A percentile compares a stretch with the other conserved stretches of the same genome.
Evolutionary conservation across 176 grass and related monocot species (phyloP).

Genomic region (Oryza nivara): DNA sequence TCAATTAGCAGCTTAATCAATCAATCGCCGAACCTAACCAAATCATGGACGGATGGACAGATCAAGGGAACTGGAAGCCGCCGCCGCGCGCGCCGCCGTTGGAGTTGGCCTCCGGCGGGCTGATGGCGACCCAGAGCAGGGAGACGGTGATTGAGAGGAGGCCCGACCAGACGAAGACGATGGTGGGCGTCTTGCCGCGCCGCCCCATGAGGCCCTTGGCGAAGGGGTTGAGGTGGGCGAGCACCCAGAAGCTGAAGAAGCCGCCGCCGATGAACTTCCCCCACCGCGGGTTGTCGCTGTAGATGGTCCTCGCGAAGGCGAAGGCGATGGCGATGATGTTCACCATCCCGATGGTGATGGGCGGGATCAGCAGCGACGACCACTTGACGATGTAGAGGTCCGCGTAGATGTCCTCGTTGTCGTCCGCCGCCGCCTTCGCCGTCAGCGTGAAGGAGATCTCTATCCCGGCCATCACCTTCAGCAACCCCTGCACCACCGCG

Average conservation of each 20-base stretch:
- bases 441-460: conserved; percentile 94
- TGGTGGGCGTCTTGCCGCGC: conserved; percentile 84
- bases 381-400: conserved; percentile 87
- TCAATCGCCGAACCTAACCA: background rate
- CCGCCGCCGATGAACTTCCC: conserved; percentile 80
- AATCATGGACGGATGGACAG: background rate
- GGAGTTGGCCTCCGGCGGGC: conserved; percentile 52
- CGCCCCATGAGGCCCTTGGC: conserved; percentile 89
- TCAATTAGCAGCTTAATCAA: no score
- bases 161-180: conserved; percentile 82
- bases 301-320: conserved; percentile 72
- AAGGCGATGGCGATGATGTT: conserved; percentile 89
- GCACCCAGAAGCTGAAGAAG: conserved; percentile 94
- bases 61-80: conserved; percentile 78
- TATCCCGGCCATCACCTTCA: conserved; percentile 85
- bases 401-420: conserved; percentile 78
- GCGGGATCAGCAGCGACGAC: conserved; percentile 82
- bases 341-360: conserved; percentile 88
- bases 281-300: conserved; percentile 79
- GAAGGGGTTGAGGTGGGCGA: conserved; percentile 81
- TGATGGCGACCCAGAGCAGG: conserved; percentile 80
- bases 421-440: conserved; percentile 65
- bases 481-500: conserved; percentile 73
- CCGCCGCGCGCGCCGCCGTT: background rate
- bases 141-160: conserved; percentile 84